Evolutionary conservation across 768 basidiomycete species (phyloP).

Genomic region (Boletus pseudo-olivaceus): DNA sequence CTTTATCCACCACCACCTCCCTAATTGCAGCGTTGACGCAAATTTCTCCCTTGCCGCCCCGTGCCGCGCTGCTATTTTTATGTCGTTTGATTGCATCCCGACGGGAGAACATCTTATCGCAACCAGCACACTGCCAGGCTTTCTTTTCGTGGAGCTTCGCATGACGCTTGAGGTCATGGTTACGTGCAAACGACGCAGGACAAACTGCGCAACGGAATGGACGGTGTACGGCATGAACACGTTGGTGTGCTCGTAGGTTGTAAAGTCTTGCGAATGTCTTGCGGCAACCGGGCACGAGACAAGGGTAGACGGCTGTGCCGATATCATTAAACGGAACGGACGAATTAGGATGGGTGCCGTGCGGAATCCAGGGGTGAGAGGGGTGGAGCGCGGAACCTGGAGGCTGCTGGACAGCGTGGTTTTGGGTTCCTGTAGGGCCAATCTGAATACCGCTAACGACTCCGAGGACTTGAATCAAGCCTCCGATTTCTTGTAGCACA

Average conservation of each 20-base stretch:
- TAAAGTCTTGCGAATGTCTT: slow-evolving; percentile 71
- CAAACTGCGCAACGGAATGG: slow-evolving; percentile 64
- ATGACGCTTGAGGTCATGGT: slow-evolving; percentile 81
- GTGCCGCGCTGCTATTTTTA: slow-evolving; percentile 54
- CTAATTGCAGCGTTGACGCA: slow-evolving; percentile 58
- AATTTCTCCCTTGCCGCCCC: slow-evolving; percentile 47
- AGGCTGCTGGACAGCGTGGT: slow-evolving; percentile 23
- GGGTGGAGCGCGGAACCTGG: slow-evolving; percentile 34
- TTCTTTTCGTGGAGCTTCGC: slow-evolving; percentile 65
- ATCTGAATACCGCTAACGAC: slow-evolving; percentile 78
- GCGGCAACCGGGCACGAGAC: slow-evolving; percentile 58
- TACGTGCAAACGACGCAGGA: slow-evolving; percentile 73
- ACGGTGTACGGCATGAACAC: slow-evolving; percentile 58
- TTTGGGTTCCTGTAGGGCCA: slow-evolving; percentile 34
- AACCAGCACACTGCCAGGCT: slow-evolving; percentile 72
- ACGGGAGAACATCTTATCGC: slow-evolving; percentile 71
- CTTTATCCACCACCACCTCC: slow-evolving; percentile 52
- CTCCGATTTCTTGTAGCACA: slow-evolving; percentile 69
- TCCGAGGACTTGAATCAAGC: slow-evolving; percentile 79
- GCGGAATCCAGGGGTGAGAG: slow-evolving; percentile 30
- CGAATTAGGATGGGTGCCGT: slow-evolving; percentile 18
- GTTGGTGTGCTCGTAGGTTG: slow-evolving; percentile 68
- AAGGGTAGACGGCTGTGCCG: slow-evolving; percentile 78
- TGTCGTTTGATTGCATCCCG: slow-evolving; percentile 79
- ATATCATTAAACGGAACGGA: slow-evolving; percentile 44